Evolutionary conservation across 345 rosid species (phyloP), one percentile per base, ranked within the genome.

Genomic region (Salix dunnii): DNA sequence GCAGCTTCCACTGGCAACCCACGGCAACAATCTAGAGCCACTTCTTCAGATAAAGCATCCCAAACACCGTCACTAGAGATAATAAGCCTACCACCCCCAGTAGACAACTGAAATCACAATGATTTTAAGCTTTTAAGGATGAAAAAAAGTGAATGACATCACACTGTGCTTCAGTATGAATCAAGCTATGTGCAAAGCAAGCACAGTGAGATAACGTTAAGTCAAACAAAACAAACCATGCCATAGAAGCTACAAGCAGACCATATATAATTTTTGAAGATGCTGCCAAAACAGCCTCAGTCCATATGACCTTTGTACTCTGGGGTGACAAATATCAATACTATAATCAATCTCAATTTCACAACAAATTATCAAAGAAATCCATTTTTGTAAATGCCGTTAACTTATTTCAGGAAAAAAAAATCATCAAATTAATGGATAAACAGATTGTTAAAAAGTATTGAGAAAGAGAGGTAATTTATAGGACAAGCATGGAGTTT

Each of bases 11-110:
- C 85, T 64, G 92, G 84, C 91, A 94, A 85, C 70, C 99, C 97
- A 36, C 97, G 95, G 74, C 94, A 94, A 82, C 98, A 92, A 67
- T 91, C 96, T 82, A 96, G 87, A 70, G 97, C 93, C 72, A 28
- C 84, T 76, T 96, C 99, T 7, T 95, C 97, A 61, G 85, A 88
- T 72, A 96, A 53, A 77, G 89, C 94, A 88, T 96, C 99, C 99
- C 99, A 96, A 68, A 96, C 99, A 83, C 99, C 99, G 70, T 96
- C 99, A 84, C 99, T 96, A 46, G 97, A 89, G 75, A 96, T 88
- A 38, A 96, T 83, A 77, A 96, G 87, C 80, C 99, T 85, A 74
- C 99, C 99, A 78, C 99, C 99, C 46, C 83, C 89, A 1, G 92
- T 83, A 80, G 98, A 92, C 85, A 96, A 81, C 99, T 96, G 89